Conservation (phyloP, 495 filamentous ascomycete genomes). For the Pyrenula massariospora region DNA sequence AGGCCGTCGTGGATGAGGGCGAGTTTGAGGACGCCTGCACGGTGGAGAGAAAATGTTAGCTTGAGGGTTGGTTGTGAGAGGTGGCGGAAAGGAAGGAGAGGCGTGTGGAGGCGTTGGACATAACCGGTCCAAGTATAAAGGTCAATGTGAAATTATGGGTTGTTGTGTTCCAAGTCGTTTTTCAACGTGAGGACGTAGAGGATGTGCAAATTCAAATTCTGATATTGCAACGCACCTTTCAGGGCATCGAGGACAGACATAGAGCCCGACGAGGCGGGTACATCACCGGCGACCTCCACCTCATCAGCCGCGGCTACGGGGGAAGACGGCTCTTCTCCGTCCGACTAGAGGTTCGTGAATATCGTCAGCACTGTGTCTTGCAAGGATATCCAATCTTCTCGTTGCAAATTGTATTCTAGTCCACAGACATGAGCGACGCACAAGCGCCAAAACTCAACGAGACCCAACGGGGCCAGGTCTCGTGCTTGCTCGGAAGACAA, state of each 20-base stretch:
- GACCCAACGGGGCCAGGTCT: too few species aligned
- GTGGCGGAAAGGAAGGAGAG: too few species aligned
- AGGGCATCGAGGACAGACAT: conserved; percentile 97
- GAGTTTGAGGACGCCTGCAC: conserved; percentile 68
- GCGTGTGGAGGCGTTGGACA: too few species aligned
- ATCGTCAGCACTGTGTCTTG: conserved; percentile 3
- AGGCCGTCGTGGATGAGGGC: conserved; percentile 99
- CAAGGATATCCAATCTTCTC: neutral
- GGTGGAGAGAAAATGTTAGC: neutral
- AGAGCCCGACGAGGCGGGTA: conserved; percentile 66
- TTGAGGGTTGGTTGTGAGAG: too few species aligned
- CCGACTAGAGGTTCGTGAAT: conserved; percentile 38
- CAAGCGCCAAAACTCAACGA: too few species aligned
- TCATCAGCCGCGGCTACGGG: conserved; percentile 66
- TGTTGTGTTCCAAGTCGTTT: too few species aligned
- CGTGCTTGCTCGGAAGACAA: neutral
- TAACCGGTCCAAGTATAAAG: too few species aligned
- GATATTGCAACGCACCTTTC: conserved; percentile 64
- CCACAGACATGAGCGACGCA: neutral
- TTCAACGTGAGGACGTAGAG: too few species aligned
- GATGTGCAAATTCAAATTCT: too few species aligned
- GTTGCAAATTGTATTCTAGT: conserved; percentile 2
- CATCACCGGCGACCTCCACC: conserved; percentile 84
- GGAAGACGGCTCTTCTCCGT: conserved; percentile 78
- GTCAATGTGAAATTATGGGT: too few species aligned